phyloP scores from a whole-genome alignment of 345 rosid species.

The Bruguiera parviflora region DNA sequence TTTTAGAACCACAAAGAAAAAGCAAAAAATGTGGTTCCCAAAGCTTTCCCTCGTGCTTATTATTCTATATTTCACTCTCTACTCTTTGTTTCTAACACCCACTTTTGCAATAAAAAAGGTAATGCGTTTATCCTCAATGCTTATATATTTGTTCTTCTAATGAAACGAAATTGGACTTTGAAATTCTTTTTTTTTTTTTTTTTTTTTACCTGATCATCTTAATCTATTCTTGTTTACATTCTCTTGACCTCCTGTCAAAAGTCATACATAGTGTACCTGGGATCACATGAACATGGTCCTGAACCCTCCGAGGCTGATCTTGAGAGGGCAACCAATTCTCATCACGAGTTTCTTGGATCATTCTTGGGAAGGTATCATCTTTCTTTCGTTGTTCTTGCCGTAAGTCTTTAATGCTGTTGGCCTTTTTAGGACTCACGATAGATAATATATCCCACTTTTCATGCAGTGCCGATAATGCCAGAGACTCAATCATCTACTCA shows the following conservation, averaged over 20 bases:
- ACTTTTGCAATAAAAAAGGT: conserved; percentile 1
- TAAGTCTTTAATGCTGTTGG: too few species aligned
- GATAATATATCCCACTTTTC: background rate
- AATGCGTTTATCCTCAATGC: background rate
- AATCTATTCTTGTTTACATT: background rate
- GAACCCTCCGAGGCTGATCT: conserved; percentile 9
- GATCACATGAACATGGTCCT: conserved; percentile 26
- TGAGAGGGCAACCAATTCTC: conserved; percentile 16
- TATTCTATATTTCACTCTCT: background rate
- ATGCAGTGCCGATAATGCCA: conserved; percentile 36
- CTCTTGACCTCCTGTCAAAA: conserved; percentile 2
- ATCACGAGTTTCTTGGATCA: conserved; percentile 31
- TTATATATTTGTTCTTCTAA: background rate
- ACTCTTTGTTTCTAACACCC: background rate
- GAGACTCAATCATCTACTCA: conserved; percentile 45
- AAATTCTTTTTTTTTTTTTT: background rate
- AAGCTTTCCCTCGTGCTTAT: background rate
- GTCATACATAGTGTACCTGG: conserved; percentile 39
- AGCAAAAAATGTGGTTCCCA: background rate
- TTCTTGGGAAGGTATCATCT: conserved; percentile 29
- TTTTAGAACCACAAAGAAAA: too few species aligned
- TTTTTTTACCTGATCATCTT: background rate
- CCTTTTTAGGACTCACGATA: background rate
- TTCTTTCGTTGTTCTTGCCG: background rate
- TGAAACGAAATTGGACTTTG: background rate